Conservation (phyloP, 495 filamentous ascomycete genomes). For the Penicillium alfredii region DNA sequence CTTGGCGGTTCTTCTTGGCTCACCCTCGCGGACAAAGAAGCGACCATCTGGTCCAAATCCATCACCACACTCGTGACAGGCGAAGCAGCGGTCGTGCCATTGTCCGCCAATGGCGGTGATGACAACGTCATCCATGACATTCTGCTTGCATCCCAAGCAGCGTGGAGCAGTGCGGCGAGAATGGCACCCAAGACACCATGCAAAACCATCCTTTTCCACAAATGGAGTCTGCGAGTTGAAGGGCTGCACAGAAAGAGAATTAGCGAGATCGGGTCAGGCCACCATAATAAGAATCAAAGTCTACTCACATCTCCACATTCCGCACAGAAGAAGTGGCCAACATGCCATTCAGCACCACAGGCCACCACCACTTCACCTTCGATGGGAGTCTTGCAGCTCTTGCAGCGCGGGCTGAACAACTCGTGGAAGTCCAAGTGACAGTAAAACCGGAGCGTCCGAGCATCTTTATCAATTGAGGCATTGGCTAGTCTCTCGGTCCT, state of each 20-base stretch:
- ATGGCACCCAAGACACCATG: constrained; percentile 93
- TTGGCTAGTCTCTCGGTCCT: constrained; percentile 62
- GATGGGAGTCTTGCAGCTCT: constrained; percentile 97
- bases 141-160: constrained; percentile 76
- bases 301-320: constrained; percentile 88
- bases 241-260: constrained; percentile 39
- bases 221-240: constrained; percentile 78
- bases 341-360: constrained; percentile 91
- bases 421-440: constrained; percentile 99
- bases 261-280: constrained; percentile 1
- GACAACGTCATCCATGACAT: constrained; percentile 81
- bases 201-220: constrained; percentile 98
- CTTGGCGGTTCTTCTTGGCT: constrained; percentile 46
- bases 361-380: constrained; percentile 92
- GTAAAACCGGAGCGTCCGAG: constrained; percentile 70
- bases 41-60: constrained; percentile 55
- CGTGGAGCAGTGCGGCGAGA: constrained; percentile 82
- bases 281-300: not conserved
- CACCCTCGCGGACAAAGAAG: constrained; percentile 57
- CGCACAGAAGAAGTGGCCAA: constrained; percentile 98
- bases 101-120: constrained; percentile 81
- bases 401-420: constrained; percentile 84
- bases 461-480: constrained; percentile 49
- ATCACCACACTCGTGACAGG: constrained; percentile 64
- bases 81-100: constrained; percentile 92